These are phyloP conservation scores for Aureobasidium mangrovei DNA, from an alignment of 2,329 filamentous ascomycete genomes.

Conservation along the genomic window DNA sequence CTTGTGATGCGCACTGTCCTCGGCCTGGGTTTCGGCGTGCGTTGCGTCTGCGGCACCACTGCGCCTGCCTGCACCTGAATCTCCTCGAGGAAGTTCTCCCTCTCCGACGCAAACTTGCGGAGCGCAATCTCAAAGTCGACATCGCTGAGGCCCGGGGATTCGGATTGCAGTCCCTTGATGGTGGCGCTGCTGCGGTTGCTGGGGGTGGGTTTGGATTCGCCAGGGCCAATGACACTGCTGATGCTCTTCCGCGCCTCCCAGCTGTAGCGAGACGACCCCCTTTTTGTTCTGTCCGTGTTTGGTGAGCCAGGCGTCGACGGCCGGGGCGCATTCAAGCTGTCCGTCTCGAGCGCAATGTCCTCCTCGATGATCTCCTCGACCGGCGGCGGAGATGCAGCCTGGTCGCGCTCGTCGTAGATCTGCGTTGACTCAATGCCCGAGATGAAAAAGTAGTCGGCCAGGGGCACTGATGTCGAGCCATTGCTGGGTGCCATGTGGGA, in stretches of 20 bases:
- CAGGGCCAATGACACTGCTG: conserved; percentile 38
- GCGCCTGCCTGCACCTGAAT: conserved; percentile 80
- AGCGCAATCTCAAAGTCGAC: conserved; percentile 92
- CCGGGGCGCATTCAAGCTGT: conserved; percentile 33
- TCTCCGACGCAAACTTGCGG: conserved; percentile 88
- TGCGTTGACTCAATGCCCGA: conserved; percentile 44
- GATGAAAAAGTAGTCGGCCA: conserved; percentile 62
- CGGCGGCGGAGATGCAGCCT: conserved; percentile 19
- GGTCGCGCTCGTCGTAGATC: conserved; percentile 39
- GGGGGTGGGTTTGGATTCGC: conserved; percentile 38
- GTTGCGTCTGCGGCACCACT: conserved; percentile 43
- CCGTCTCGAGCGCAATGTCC: conserved; percentile 46
- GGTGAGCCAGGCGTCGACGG: conserved; percentile 37
- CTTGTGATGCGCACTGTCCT: conserved; percentile 73
- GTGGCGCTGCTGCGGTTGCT: conserved; percentile 59
- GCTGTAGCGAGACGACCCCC: conserved; percentile 34
- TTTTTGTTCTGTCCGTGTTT: conserved; percentile 29
- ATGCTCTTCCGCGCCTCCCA: conserved; percentile 44
- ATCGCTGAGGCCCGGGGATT: conserved; percentile 47
- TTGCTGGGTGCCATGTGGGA: conserved; percentile 14
- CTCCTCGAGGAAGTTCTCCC: conserved; percentile 88
- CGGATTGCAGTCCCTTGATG: conserved; percentile 41
- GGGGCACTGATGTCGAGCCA: conserved; percentile 37
- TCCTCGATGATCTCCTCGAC: conserved; percentile 49
- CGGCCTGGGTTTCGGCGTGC: conserved; percentile 55